phyloP scores from a whole-genome alignment of 2,329 filamentous ascomycete genomes.

The Aureobasidium musti region DNA sequence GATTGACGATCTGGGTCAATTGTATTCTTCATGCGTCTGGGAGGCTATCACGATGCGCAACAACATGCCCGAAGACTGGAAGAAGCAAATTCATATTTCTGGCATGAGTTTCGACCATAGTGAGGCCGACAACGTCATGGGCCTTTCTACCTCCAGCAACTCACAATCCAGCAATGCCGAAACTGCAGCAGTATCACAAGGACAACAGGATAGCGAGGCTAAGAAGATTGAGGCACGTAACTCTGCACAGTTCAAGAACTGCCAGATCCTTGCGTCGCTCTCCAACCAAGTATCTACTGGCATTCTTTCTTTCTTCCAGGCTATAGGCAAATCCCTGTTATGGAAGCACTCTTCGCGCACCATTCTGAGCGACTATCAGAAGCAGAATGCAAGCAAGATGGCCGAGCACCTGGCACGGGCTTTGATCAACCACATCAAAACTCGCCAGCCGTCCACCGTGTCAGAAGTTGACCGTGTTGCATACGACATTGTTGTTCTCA shows the following conservation, averaged over 20 bases:
- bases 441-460: slow-evolving; percentile 2
- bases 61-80: slow-evolving; percentile 71
- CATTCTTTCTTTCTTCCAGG: slow-evolving; percentile 83
- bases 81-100: slow-evolving; percentile 49
- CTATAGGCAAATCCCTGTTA: slow-evolving; percentile 77
- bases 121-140: slow-evolving; percentile 46
- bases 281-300: slow-evolving; percentile 76
- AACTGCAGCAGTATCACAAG: not conserved
- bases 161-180: slow-evolving; percentile 2
- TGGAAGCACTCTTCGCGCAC: slow-evolving; percentile 57
- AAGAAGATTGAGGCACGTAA: slow-evolving; percentile 17
- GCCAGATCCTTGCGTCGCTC: slow-evolving; percentile 71
- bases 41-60: slow-evolving; percentile 78
- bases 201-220: not conserved
- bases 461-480: slow-evolving; percentile 45
- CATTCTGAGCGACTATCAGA: slow-evolving; percentile 61
- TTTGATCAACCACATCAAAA: slow-evolving; percentile 58
- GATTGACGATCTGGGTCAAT: slow-evolving; percentile 70
- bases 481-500: slow-evolving; percentile 80
- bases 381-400: slow-evolving; percentile 62
- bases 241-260: slow-evolving; percentile 66
- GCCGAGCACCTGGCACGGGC: slow-evolving; percentile 71
- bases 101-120: slow-evolving; percentile 44
- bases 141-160: slow-evolving; percentile 30
- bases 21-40: slow-evolving; percentile 78